Evolutionary conservation across 352 stramenopile genomes (phyloP).

Genomic region (Hyphochytrium catenoides): DNA sequence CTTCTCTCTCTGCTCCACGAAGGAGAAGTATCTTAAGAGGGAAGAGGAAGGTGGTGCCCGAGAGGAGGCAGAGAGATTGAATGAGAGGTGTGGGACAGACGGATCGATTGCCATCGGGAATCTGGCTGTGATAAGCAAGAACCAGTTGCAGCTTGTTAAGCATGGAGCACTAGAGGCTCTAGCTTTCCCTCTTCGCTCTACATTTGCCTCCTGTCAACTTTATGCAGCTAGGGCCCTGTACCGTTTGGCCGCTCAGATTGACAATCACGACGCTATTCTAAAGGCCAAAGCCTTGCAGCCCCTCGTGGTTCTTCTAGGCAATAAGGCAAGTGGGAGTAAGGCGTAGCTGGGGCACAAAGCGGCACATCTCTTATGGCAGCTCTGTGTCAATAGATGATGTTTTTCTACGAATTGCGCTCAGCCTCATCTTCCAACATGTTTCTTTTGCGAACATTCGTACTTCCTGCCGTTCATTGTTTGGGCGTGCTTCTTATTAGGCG

Average conservation of each 20-base stretch:
- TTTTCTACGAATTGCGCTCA: too few relatives aligned
- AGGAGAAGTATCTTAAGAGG: too few relatives aligned
- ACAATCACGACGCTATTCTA: slow-evolving; percentile 66
- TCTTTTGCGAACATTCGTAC: too few relatives aligned
- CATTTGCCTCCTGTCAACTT: slow-evolving; percentile 37
- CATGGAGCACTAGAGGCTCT: slow-evolving; percentile 58
- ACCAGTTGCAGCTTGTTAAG: slow-evolving; percentile 61
- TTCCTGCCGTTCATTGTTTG: too few relatives aligned
- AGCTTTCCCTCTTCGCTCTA: slow-evolving; percentile 34
- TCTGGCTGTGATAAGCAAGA: slow-evolving; percentile 65
- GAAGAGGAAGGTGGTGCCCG: too few relatives aligned
- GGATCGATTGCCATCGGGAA: slow-evolving; percentile 77
- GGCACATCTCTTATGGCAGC: too few relatives aligned
- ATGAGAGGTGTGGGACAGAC: slow-evolving; percentile 68
- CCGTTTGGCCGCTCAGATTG: slow-evolving; percentile 43
- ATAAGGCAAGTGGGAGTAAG: too few relatives aligned
- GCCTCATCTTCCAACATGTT: too few relatives aligned
- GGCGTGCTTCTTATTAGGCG: too few relatives aligned
- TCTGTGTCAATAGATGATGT: too few relatives aligned
- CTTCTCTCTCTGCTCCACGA: slow-evolving; percentile 33
- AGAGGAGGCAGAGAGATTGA: too few relatives aligned
- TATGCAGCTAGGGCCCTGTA: slow-evolving; percentile 67
- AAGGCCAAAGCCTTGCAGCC: slow-evolving; percentile 42
- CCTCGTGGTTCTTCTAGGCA: slow-evolving; percentile 35
- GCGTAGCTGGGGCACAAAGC: too few relatives aligned